Base-by-base conservation (phyloP, 2,329 filamentous ascomycete genomes). In the Fusarium sterilihyphosum region DNA sequence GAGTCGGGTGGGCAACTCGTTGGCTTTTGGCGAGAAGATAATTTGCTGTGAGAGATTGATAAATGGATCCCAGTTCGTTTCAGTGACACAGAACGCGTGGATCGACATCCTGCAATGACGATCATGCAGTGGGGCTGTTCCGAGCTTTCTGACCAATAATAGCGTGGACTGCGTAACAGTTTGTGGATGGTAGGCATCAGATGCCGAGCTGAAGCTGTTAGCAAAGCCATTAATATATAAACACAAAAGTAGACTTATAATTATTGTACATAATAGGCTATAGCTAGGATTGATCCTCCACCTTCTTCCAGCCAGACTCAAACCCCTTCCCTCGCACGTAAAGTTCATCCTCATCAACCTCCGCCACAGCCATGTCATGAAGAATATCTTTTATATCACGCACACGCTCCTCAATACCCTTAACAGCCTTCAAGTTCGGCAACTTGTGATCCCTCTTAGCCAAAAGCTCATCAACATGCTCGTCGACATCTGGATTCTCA, bases 281-380 rank as follows among this genome's bases (percentile, higher is more conserved):
- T 0, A 18, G 8, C 16, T 33, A 7, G 2, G 2, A 18, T 2
- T 8, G 5, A 2, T n/a, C 8, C 2, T 52, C 31, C 8, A 20
- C 49, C n/a, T 2, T 4, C n/a, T 53, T 35, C 49, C 49, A 53
- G 2, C 49, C 49, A 14, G n/a, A 24, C 17, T 24, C n/a, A 16
- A 53, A 53, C 1, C 12, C 31, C 12, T 10, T n/a, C 4, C 49
- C n/a, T 53, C 49, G 4, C 3, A 53, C 49, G 6, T 53, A 35
- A 20, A 24, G 17, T 1, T 20, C 49, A 4, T 53, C 49, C 12
- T 35, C 29, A 16, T 53, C 29, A 6, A 53, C 49, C 0, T 35
- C 49, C 31, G 17, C 31, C 17, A 8, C 3, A 3, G n/a, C 3
- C 49, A 53, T 24, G 22, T 44, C 17, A 26, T n/a, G 8, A 18